Conservation (phyloP, 2,329 filamentous ascomycete genomes). For the Fusarium setosum region DNA sequence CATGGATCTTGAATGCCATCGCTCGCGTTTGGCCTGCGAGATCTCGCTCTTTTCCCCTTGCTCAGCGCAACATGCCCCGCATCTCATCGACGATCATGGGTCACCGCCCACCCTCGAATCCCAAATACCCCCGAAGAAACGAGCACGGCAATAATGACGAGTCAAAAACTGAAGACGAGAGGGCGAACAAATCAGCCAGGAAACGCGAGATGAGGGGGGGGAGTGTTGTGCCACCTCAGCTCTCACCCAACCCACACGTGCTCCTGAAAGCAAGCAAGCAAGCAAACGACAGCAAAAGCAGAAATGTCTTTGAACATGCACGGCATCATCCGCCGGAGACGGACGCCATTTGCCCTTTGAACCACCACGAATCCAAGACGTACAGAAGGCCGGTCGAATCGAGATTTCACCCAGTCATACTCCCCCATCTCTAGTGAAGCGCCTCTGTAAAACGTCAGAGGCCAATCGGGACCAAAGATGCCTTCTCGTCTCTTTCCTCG, state of each 20-base stretch:
- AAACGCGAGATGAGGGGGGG: conserved; percentile 14
- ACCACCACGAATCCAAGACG: conserved; percentile 8
- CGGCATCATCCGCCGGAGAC: conserved; percentile 15
- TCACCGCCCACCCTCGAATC: conserved; percentile 18
- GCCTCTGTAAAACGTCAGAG: conserved; percentile 3
- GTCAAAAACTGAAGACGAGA: too few species aligned
- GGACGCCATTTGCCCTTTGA: conserved; percentile 1
- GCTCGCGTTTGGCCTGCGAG: conserved; percentile 20
- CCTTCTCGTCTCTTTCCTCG: conserved; percentile 33
- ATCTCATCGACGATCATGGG: conserved; percentile 31
- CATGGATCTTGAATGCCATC: conserved; percentile 19
- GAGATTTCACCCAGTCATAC: conserved; percentile 5
- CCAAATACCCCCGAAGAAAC: conserved; percentile 24
- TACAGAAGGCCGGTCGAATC: conserved; percentile 12
- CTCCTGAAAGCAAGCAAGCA: conserved; percentile 3
- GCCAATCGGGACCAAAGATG: conserved; percentile 18
- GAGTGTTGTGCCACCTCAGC: neutral
- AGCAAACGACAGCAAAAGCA: conserved; percentile 24
- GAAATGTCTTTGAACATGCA: conserved; percentile 25
- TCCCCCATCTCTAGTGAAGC: conserved; percentile 12
- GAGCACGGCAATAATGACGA: conserved; percentile 22
- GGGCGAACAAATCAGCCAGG: conserved; percentile 15
- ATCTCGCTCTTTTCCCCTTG: conserved; percentile 33
- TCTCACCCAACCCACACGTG: conserved; percentile 21
- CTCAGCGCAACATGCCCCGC: conserved; percentile 21